Evolutionary conservation across 805 yeast species (phyloP).

Genomic region (Wickerhamiella sorbophila): DNA sequence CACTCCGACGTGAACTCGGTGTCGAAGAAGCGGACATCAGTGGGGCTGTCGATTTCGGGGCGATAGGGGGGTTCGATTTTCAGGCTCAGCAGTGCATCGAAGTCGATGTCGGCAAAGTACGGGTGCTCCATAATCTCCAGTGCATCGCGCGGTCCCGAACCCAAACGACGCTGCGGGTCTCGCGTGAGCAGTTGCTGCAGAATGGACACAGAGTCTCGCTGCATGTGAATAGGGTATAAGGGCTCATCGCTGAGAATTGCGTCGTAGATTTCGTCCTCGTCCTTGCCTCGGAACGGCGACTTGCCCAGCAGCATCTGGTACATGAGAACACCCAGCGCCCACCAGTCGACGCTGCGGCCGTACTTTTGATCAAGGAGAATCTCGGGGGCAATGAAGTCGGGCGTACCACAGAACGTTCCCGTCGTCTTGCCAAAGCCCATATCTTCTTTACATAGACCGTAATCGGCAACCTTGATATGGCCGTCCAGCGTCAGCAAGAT

Average conservation of each 20-base stretch:
- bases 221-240: constrained; percentile 92
- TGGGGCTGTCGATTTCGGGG: constrained; percentile 76
- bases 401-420: constrained; percentile 91
- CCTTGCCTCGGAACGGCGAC: constrained; percentile 95
- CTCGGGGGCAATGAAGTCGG: constrained; percentile 99
- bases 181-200: constrained; percentile 82
- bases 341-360: constrained; percentile 95
- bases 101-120: constrained; percentile 77
- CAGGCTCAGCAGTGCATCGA: constrained; percentile 65
- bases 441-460: constrained; percentile 90
- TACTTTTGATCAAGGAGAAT: constrained; percentile 85
- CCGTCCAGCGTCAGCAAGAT: constrained; percentile 80
- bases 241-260: constrained; percentile 96
- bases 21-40: constrained; percentile 87
- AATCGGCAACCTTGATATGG: constrained; percentile 92
- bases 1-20: constrained; percentile 89
- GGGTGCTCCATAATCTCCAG: constrained; percentile 90
- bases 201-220: constrained; percentile 87
- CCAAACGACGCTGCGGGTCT: constrained; percentile 73
- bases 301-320: constrained; percentile 95
- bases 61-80: constrained; percentile 76
- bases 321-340: constrained; percentile 96
- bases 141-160: constrained; percentile 81
- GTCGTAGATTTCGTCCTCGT: constrained; percentile 91
- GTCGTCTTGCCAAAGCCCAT: constrained; percentile 74